These are phyloP conservation scores for Alternaria sp. DNA, from an alignment of 2,329 filamentous ascomycete species.

Conservation along the genomic window DNA sequence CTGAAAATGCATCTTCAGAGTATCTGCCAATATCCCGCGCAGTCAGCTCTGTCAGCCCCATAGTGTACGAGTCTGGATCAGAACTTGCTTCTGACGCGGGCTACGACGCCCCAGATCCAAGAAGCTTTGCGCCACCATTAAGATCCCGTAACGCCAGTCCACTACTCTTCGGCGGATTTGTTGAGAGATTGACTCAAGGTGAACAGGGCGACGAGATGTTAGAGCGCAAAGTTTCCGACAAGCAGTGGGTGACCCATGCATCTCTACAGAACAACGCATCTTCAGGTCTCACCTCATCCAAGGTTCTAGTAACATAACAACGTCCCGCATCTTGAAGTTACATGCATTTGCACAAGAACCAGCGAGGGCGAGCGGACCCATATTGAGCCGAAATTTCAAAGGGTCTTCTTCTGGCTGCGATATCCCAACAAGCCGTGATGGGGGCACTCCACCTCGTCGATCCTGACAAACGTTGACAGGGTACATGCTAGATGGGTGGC, in stretches of 20 bases:
- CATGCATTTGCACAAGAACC: constrained; percentile 4
- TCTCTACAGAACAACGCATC: constrained; percentile 39
- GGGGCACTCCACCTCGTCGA: constrained; percentile 30
- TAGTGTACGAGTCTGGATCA: constrained; percentile 27
- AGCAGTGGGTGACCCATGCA: constrained; percentile 32
- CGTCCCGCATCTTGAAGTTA: constrained; percentile 28
- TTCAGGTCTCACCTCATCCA: constrained; percentile 14
- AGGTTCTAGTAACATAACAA: constrained; percentile 23
- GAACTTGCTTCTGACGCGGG: constrained; percentile 28
- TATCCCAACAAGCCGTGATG: constrained; percentile 23
- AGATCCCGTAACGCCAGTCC: constrained; percentile 27
- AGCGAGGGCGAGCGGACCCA: constrained; percentile 20
- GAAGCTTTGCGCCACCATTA: constrained; percentile 24
- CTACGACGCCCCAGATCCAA: constrained; percentile 33
- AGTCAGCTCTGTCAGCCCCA: constrained; percentile 30
- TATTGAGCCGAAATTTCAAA: constrained; percentile 3
- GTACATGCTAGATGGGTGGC: constrained; percentile 3
- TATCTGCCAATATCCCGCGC: constrained; percentile 26
- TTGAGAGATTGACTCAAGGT: constrained; percentile 16
- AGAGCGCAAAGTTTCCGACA: constrained; percentile 24
- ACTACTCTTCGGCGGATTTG: constrained; percentile 19
- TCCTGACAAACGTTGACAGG: constrained; percentile 23
- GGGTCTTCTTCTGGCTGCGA: constrained; percentile 21
- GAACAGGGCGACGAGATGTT: constrained; percentile 15
- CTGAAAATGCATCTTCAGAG: constrained; percentile 21